Percentiles rank a stretch among this genome's conserved stretches.
These are phyloP conservation scores for Lophiotrema nucula DNA, from an alignment of 495 filamentous ascomycete genomes.

Conservation along the genomic window DNA sequence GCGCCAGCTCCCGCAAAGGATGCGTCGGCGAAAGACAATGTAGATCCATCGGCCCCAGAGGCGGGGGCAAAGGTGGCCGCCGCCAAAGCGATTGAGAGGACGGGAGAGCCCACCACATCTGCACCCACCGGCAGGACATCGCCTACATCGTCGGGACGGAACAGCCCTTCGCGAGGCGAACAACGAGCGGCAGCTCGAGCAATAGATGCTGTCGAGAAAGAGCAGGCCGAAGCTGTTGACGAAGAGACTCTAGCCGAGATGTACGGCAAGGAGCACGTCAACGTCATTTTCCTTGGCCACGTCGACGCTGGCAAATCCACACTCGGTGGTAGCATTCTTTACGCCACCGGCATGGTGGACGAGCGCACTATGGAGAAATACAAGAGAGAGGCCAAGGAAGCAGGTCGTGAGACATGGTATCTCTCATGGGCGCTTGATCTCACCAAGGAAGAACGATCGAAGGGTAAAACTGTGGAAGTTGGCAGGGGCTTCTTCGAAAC, in stretches of 20 bases:
- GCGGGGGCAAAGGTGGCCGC: constrained; percentile 69
- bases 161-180: constrained; percentile 58
- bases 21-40: constrained; percentile 47
- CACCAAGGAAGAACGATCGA: constrained; percentile 90
- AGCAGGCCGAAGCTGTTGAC: constrained; percentile 86
- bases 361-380: constrained; percentile 98
- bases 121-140: constrained; percentile 65
- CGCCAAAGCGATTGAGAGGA: constrained; percentile 77
- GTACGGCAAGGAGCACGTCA: constrained; percentile 98
- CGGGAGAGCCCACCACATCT: constrained; percentile 54
- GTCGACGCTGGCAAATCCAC: constrained; percentile 98
- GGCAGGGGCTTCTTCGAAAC: constrained; percentile 96
- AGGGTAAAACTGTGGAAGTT: constrained; percentile 98
- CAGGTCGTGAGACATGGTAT: constrained; percentile 98
- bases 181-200: constrained; percentile 56
- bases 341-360: constrained; percentile 96
- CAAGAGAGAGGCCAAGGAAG: constrained; percentile 92
- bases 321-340: constrained; percentile 86
- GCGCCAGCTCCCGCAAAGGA: constrained; percentile 31
- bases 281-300: constrained; percentile 97
- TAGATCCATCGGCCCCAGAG: constrained; percentile 58
- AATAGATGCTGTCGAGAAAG: constrained; percentile 79
- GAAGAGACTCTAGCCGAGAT: constrained; percentile 90
- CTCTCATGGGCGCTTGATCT: constrained; percentile 96
- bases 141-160: constrained; percentile 73